Conservation (phyloP, 768 basidiomycete genomes). For the Amanita brunnescens region DNA sequence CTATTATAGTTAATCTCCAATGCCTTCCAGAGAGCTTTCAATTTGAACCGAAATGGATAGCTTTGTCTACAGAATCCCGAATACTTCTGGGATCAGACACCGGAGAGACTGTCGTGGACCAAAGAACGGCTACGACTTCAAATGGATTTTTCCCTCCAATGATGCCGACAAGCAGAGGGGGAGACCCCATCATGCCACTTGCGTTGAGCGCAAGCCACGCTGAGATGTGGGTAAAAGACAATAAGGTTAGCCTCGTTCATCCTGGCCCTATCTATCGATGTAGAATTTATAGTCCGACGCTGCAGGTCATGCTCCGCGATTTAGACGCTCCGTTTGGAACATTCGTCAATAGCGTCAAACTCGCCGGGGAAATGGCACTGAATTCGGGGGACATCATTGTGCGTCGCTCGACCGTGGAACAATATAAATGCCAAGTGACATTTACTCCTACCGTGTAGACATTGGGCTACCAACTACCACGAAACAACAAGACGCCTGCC, state of each 20-base stretch:
- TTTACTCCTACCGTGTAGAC: slow-evolving; percentile 4
- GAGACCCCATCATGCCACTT: slow-evolving; percentile 17
- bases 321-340: slow-evolving; percentile 39
- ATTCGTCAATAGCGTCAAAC: slow-evolving; percentile 34
- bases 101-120: background rate
- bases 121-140: slow-evolving; percentile 17
- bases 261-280: background rate
- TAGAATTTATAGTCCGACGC: background rate
- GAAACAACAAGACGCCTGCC: slow-evolving; percentile 29
- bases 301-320: slow-evolving; percentile 39
- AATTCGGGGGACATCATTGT: slow-evolving; percentile 38
- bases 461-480: slow-evolving; percentile 29
- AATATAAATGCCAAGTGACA: background rate
- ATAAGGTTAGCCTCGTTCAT: slow-evolving; percentile 24
- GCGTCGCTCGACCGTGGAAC: no score
- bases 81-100: slow-evolving; percentile 20
- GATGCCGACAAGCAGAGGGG: slow-evolving; percentile 12
- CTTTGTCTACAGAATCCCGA: slow-evolving; percentile 20
- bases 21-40: slow-evolving; percentile 4
- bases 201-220: slow-evolving; percentile 35
- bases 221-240: slow-evolving; percentile 36
- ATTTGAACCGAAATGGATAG: slow-evolving; percentile 13
- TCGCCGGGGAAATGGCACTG: slow-evolving; percentile 26
- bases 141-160: slow-evolving; percentile 38
- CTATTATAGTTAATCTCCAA: background rate